Conservation (phyloP, 352 stramenopile genomes). For the Globisporangium lucens region DNA sequence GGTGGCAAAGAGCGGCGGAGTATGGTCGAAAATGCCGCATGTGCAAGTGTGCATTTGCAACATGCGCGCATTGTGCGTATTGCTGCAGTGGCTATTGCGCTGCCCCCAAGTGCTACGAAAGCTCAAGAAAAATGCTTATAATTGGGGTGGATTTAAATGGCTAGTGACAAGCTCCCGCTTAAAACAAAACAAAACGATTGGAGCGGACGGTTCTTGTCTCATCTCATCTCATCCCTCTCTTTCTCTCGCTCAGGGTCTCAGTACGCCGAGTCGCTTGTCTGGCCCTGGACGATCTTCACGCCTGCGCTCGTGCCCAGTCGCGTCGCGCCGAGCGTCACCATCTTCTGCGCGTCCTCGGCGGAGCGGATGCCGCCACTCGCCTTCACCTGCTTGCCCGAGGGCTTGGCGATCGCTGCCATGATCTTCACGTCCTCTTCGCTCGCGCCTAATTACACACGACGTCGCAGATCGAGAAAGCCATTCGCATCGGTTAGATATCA, state of each 20-base stretch:
- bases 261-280: constrained; percentile 25
- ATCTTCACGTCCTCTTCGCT: constrained; percentile 75
- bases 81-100: too few species aligned
- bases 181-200: not conserved
- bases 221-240: not conserved
- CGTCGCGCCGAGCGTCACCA: constrained; percentile 69
- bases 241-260: constrained; percentile 1
- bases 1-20: too few species aligned
- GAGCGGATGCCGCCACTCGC: constrained; percentile 79
- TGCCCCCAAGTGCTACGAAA: too few species aligned
- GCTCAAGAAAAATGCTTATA: too few species aligned
- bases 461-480: too few species aligned
- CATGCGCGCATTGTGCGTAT: too few species aligned
- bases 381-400: constrained; percentile 72
- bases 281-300: constrained; percentile 61
- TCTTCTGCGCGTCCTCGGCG: constrained; percentile 55
- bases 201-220: not conserved
- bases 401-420: constrained; percentile 63
- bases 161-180: too few species aligned
- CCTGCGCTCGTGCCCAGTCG: constrained; percentile 64
- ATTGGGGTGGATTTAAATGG: too few species aligned
- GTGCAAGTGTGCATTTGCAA: too few species aligned
- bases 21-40: too few species aligned
- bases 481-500: constrained; percentile 2
- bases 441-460: constrained; percentile 28